Conservation (phyloP, 306 rosid species). For the Ammopiptanthus mongolicus region DNA sequence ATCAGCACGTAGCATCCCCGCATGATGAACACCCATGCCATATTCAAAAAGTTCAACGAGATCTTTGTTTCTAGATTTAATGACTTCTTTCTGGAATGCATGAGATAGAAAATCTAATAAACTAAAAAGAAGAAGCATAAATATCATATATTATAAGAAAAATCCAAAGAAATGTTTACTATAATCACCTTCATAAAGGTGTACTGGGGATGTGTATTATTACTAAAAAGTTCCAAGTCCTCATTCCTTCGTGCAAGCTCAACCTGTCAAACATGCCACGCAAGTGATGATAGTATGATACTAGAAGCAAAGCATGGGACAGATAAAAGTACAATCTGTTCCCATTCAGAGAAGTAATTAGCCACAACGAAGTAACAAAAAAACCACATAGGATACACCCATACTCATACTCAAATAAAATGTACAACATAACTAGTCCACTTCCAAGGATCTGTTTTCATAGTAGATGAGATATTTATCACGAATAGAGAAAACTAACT, state of each 20-base stretch:
- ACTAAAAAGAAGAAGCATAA: constrained; percentile 1
- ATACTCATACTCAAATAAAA: neutral
- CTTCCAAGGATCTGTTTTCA: neutral
- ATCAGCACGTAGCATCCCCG: constrained; percentile 97
- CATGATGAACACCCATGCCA: constrained; percentile 93
- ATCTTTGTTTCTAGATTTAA: constrained; percentile 92
- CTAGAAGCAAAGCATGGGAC: constrained; percentile 17
- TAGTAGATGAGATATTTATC: neutral
- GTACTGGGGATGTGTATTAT: constrained; percentile 68
- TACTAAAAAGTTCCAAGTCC: constrained; percentile 61
- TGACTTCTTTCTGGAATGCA: constrained; percentile 73
- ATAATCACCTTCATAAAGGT: constrained; percentile 56
- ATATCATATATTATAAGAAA: constrained; percentile 4
- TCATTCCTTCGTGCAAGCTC: constrained; percentile 78
- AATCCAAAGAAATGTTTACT: constrained; percentile 10
- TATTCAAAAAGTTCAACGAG: constrained; percentile 81
- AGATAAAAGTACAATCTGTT: constrained; percentile 5
- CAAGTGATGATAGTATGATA: constrained; percentile 17
- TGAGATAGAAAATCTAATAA: constrained; percentile 24
- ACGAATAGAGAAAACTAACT: neutral
- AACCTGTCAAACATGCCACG: constrained; percentile 46
- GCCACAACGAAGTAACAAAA: neutral
- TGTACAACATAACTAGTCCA: neutral
- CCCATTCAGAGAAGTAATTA: neutral
- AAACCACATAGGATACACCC: neutral